Conservation (phyloP, 768 basidiomycete genomes). For the Auriculariales sp. region DNA sequence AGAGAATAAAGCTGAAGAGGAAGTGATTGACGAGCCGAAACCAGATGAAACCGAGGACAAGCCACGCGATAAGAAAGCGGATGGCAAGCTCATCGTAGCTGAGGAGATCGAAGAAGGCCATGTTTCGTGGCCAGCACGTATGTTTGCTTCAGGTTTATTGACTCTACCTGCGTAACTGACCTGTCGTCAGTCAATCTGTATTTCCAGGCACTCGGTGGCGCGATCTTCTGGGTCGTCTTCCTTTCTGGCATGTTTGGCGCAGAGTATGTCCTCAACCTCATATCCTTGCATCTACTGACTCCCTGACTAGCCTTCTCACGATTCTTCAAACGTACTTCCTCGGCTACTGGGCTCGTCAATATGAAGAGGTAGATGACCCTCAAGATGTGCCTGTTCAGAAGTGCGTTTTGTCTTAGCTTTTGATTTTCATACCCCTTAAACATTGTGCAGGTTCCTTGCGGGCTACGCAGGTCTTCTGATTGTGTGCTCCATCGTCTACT, state of each 20-base stretch:
- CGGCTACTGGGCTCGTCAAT: slow-evolving; percentile 31
- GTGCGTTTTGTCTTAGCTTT: slow-evolving; percentile 12
- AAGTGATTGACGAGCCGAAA: slow-evolving; percentile 9
- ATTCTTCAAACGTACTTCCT: slow-evolving; percentile 28
- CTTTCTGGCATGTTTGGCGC: too few species aligned
- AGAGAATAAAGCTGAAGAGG: slow-evolving; percentile 9
- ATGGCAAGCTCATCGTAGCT: slow-evolving; percentile 46
- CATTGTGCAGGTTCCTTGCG: slow-evolving; percentile 32
- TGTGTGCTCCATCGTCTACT: slow-evolving; percentile 17
- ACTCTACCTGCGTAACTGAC: too few species aligned
- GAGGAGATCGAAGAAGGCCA: slow-evolving; percentile 52
- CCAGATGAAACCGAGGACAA: slow-evolving; percentile 14
- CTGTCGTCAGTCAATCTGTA: slow-evolving; percentile 17
- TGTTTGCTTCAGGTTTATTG: too few species aligned
- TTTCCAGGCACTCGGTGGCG: slow-evolving; percentile 3
- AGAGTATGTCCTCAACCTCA: slow-evolving; percentile 9
- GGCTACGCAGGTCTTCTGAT: slow-evolving; percentile 26
- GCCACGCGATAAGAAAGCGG: slow-evolving; percentile 10
- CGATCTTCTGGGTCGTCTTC: slow-evolving; percentile 18
- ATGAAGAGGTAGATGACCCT: slow-evolving; percentile 17
- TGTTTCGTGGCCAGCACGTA: slow-evolving; percentile 34
- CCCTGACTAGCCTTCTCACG: too few species aligned
- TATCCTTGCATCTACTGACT: too few species aligned
- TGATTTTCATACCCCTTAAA: background rate
- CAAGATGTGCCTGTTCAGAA: slow-evolving; percentile 20